These are phyloP conservation scores for Punica granatum DNA, from an alignment of 345 rosid genomes.

Conservation along the genomic window DNA sequence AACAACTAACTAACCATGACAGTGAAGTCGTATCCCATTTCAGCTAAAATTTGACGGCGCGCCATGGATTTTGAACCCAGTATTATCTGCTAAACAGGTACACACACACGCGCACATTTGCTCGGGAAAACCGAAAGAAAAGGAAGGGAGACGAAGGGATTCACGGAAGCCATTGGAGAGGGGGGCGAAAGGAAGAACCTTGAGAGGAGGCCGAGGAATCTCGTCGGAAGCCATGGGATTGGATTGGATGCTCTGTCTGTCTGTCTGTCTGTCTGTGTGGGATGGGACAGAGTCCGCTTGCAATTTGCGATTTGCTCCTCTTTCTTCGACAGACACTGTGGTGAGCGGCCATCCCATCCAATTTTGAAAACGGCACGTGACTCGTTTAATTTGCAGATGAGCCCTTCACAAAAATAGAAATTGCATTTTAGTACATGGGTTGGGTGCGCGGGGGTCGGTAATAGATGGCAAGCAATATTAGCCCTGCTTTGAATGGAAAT, in stretches of 20 bases:
- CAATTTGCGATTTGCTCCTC: too few species aligned
- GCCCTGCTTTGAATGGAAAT: too few species aligned
- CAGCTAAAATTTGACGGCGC: constrained; percentile 56
- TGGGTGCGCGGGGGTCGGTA: too few species aligned
- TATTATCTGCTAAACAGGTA: constrained; percentile 49
- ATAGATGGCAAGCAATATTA: too few species aligned
- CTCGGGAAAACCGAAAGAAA: not conserved
- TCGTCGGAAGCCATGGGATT: constrained; percentile 5
- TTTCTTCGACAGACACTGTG: too few species aligned
- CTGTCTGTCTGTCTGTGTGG: too few species aligned
- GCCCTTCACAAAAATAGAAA: too few species aligned
- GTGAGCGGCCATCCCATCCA: constrained; percentile 2
- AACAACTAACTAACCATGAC: constrained; percentile 27
- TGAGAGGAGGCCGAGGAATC: constrained; percentile 1
- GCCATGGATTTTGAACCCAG: constrained; percentile 79
- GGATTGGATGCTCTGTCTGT: too few species aligned
- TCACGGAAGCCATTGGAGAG: not conserved
- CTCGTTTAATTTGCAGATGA: too few species aligned
- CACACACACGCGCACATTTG: too few species aligned
- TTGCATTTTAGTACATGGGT: too few species aligned
- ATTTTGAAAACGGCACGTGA: constrained; percentile 6
- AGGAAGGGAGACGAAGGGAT: not conserved
- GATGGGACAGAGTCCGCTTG: too few species aligned
- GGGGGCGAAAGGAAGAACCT: constrained; percentile 6
- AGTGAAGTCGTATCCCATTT: constrained; percentile 85